A percentile compares a stretch with the other conserved stretches of the same genome.
Evolutionary conservation across 768 basidiomycete species (phyloP).

Genomic region (Boletales sp.): DNA sequence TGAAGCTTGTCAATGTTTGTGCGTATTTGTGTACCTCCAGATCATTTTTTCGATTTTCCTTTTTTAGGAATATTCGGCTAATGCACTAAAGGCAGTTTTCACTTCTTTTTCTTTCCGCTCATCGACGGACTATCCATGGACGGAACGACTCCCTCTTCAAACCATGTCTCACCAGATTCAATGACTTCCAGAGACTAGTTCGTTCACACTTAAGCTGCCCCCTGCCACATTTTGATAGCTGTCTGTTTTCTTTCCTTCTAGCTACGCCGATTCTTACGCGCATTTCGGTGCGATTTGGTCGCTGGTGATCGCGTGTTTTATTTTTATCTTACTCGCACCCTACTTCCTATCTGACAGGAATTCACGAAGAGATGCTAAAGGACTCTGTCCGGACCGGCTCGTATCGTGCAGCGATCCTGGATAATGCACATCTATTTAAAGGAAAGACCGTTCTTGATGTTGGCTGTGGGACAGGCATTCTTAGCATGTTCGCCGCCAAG

Average conservation of each 20-base stretch:
- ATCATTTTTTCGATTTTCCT: conserved; percentile 8
- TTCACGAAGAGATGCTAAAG: conserved; percentile 99
- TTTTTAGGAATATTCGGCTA: conserved; percentile 2
- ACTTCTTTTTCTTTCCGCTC: conserved; percentile 3
- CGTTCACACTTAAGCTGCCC: conserved; percentile 37
- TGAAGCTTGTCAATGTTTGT: conserved; percentile 6
- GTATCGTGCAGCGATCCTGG: conserved; percentile 91
- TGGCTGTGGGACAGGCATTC: conserved; percentile 96
- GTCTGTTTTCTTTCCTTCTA: conserved; percentile 39
- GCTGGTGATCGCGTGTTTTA: background rate
- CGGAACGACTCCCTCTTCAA: conserved; percentile 30
- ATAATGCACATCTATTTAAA: conserved; percentile 94
- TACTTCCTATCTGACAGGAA: conserved; percentile 49
- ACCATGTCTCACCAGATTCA: conserved; percentile 30
- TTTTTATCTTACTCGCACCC: conserved; percentile 4
- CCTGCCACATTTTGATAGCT: conserved; percentile 35
- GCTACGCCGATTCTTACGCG: conserved; percentile 95
- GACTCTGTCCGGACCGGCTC: conserved; percentile 93
- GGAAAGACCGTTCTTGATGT: conserved; percentile 97
- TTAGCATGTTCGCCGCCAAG: conserved; percentile 97
- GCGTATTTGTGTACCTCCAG: conserved; percentile 9
- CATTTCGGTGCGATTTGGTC: conserved; percentile 69
- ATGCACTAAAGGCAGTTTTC: background rate
- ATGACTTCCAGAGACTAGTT: conserved; percentile 92
- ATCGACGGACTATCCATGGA: conserved; percentile 19